Evolutionary conservation across 2,329 filamentous ascomycete genomes (phyloP).

Genomic region (Bipolaris gigantea): DNA sequence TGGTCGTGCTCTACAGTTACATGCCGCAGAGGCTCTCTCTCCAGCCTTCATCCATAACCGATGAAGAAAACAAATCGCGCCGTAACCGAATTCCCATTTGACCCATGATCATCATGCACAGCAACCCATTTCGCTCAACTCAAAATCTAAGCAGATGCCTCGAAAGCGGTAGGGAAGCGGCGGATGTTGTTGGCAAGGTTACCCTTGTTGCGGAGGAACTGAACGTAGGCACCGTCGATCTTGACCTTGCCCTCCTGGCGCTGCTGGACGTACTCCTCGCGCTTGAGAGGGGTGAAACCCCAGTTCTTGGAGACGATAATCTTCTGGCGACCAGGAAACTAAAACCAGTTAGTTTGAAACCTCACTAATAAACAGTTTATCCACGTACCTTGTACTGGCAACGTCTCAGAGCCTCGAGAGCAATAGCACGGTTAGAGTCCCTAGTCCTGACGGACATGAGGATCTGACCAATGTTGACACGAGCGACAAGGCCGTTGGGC

Average conservation of each 20-base stretch:
- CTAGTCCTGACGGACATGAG: slow-evolving; percentile 95
- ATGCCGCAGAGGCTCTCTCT: slow-evolving; percentile 26
- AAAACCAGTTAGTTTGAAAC: not conserved
- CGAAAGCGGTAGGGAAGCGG: slow-evolving; percentile 93
- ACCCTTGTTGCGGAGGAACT: slow-evolving; percentile 97
- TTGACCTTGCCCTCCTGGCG: slow-evolving; percentile 92
- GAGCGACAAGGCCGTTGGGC: slow-evolving; percentile 97
- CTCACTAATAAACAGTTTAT: not conserved
- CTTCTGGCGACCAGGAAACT: slow-evolving; percentile 99
- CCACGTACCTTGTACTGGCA: slow-evolving; percentile 85
- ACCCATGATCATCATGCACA: slow-evolving; percentile 37
- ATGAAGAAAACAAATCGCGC: slow-evolving; percentile 43
- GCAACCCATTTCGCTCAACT: slow-evolving; percentile 20
- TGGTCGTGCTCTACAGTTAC: slow-evolving; percentile 35
- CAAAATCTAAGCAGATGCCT: slow-evolving; percentile 40
- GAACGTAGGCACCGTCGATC: slow-evolving; percentile 98
- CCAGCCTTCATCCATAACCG: slow-evolving; percentile 40
- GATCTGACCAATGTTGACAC: slow-evolving; percentile 99
- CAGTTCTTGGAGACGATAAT: slow-evolving; percentile 99
- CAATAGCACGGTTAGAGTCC: slow-evolving; percentile 87
- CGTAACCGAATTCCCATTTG: slow-evolving; percentile 43
- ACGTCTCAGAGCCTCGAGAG: slow-evolving; percentile 97
- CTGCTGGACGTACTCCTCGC: slow-evolving; percentile 96
- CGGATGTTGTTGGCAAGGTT: slow-evolving; percentile 82
- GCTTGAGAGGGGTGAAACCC: slow-evolving; percentile 98